Base-by-base conservation (phyloP, 2,329 filamentous ascomycete genomes). In the Trichoderma pleuroti region DNA sequence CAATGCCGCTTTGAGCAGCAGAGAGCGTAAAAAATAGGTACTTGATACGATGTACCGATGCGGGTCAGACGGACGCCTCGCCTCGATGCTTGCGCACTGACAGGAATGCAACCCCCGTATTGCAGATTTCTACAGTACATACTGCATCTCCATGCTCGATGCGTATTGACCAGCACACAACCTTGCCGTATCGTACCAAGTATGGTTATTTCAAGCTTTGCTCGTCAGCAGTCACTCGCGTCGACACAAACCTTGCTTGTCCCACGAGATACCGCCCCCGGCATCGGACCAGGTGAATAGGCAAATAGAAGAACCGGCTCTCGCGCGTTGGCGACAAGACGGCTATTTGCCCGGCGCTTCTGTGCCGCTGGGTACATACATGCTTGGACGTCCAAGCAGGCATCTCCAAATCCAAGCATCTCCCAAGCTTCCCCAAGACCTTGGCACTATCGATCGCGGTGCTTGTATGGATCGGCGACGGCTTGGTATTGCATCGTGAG, bases 231-330 rank as follows among this genome's bases (percentile, higher is more conserved):
- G 39, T 42, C n/a, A n/a, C 18, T 56, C 46, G 26, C 39, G 39
- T 68, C n/a, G 12, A 36, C 34, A 18, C 26, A 56, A 61, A 26
- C 32, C 34, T 42, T 34, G 32, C 34, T 42, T 34, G 32, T 26
- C 30, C 32, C 24, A 34, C 18, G 7, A 34, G 16, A 5, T 12
- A 34, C 21, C 26, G 39, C n/a, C 36, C 36, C 65, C 65, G 65
- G 65, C 65, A 68, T 68, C 65, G 65, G 65, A 68, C 46, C 57
- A n/a, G 30, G 39, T 46, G n/a, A n/a, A n/a, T 61, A 63, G 63
- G 63, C 63, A 67, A 46, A 59, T 59, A 28, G 6, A 52, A 42
- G 12, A 59, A 18, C 64, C 64, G 52, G 49, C 30, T n/a, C 14
- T 34, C 36, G 16, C 46, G 57, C 46, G 11, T 18, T 10, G 12